Base-by-base conservation (phyloP, 352 stramenopile species). In the Blastocystis sp. region DNA sequence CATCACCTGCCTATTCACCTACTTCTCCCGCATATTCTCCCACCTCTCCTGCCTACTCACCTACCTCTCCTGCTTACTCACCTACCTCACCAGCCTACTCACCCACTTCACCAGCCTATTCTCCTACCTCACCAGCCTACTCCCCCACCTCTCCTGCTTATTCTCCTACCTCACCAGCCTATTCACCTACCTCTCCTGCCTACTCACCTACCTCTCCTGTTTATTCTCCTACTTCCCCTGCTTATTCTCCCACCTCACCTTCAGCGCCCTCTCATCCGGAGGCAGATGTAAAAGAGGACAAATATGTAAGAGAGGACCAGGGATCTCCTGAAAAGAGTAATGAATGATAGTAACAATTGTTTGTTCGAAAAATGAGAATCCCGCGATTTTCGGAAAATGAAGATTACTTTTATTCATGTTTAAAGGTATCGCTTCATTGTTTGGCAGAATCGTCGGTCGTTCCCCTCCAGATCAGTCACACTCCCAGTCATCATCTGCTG, bases 231-330 rank as follows among this genome's bases (percentile, higher is more conserved):
- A 94, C 93, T 41, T 94, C 92, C 45, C 93, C 93, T 68, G 93
- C 91, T 26, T 95, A 95, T 79, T 93, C 89, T 8, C 94, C 94
- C 34, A 95, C 93, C 0, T 95, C 92, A 24, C 93, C 94, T 4
- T 93, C 47, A 96, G 96, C 91, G 93, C 91, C n/a, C 95, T 95
- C 63, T 97, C 95, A 30, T 95, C 91, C n/a, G 92, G 3, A 93
- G 93, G 90, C 93, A 55, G 50, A 76, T 30, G 78, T 65, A 24
- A 68, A 92, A 82, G 30, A 92, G 91, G 18, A 94, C 92, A 55
- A 85, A n/a, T 55, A 85, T 16, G 73, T n/a, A 82, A 30, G 93
- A 92, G 24, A 94, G 91, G 54, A 85, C n/a, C 73, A 68, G 20
- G 73, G 47, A 41, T 85, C 53, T 7, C 53, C 73, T 43, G 73